Percentiles rank a stretch among this genome's conserved stretches.
phyloP scores from a whole-genome alignment of 257 asterid species.

The Ajuga chamaepitys region DNA sequence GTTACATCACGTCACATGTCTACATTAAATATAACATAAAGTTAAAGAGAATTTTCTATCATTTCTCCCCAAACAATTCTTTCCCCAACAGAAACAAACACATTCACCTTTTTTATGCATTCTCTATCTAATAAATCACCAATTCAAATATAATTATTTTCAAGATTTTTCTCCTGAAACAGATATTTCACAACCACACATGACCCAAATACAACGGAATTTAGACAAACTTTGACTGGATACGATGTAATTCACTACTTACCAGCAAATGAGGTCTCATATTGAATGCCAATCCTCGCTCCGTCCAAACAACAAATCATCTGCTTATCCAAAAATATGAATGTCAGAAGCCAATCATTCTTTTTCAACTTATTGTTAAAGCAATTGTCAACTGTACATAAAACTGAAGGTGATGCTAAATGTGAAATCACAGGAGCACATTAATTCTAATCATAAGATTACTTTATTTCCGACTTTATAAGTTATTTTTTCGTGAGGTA shows the following conservation, averaged over 20 bases:
- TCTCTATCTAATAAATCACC: not conserved
- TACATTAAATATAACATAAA: not conserved
- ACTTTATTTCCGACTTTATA: constrained; percentile 92
- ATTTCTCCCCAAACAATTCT: not conserved
- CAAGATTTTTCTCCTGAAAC: not conserved
- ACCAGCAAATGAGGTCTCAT: constrained; percentile 96
- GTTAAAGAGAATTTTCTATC: not conserved
- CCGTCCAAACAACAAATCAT: constrained; percentile 87
- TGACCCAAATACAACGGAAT: no score
- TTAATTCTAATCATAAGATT: constrained; percentile 10
- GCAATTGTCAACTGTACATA: not conserved
- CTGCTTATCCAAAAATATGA: constrained; percentile 36
- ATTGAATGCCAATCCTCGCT: constrained; percentile 89
- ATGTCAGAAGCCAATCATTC: constrained; percentile 12
- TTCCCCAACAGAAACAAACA: not conserved
- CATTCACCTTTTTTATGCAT: not conserved
- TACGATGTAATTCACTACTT: constrained; percentile 15
- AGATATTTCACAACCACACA: no score
- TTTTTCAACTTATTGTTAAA: constrained; percentile 1
- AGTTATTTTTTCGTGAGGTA: constrained; percentile 64
- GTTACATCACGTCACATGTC: not conserved
- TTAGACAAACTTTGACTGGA: not conserved
- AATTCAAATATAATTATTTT: not conserved
- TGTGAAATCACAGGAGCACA: constrained; percentile 7
- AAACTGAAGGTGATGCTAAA: not conserved